Base-by-base conservation (phyloP, 345 rosid genomes). In the Brassica juncea region DNA sequence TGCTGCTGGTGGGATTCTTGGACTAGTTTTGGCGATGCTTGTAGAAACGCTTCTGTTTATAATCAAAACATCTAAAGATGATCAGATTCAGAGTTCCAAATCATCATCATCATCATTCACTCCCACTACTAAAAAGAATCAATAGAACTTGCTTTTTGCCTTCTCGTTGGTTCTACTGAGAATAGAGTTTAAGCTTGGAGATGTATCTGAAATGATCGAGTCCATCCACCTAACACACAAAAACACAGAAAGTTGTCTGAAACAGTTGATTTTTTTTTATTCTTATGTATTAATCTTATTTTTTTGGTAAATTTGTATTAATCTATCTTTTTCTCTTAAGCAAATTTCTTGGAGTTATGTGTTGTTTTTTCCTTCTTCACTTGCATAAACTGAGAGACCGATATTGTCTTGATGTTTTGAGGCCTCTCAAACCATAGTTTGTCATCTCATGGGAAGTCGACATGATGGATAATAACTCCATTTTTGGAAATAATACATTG, bases 1-100 rank as follows among this genome's bases (percentile, higher is more conserved):
- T 84, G 95, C 97, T 65, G 92, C 95, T 76, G 99, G 99, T 80
- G 99, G 97, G 59, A 88, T 94, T 76, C 92, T 94, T 73, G 97
- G 97, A 72, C 77, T 94, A 78, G 99, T 94, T 79, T 37, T 79
- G 5, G 97, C 88, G 47, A 94, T 94, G 99, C 95, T 94, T 30
- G 87, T 94, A 31, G 99, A 94, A 77, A 94, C 97, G 4, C 86
- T 94, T 82, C 89, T 92, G 49, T 94, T 92, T 85, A 89, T 94
- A 6, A 90, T 94, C 12, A 88, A 89, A 84, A 89, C 88, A 73
- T 88, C 97, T 21, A 81, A 60, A 79, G 90, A 71, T 80, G 89
- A 84, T 76, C 35, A 73, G 74, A 54, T 76, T 61, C 78, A 76
- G 81, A 69, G 57, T 65, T 78, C 66, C 75, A 35, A 82, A 42